Percentiles rank a stretch among this genome's conserved stretches.
phyloP scores from a whole-genome alignment of 441 rosid species.

The Aleurites moluccanus region DNA sequence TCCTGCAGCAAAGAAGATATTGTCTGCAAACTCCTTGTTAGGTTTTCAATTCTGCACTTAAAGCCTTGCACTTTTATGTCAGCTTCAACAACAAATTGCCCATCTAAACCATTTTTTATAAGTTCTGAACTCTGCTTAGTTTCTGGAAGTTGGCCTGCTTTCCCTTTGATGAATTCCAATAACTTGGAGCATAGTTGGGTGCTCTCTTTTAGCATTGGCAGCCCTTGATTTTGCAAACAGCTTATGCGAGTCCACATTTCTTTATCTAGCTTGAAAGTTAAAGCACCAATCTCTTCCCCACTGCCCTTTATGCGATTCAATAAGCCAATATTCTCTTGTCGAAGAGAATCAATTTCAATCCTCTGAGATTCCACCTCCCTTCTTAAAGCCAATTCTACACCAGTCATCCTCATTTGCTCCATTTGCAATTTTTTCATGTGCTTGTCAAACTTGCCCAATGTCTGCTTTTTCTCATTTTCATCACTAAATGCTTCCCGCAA shows the following conservation, averaged over 20 bases:
- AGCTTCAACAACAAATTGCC: constrained; percentile 70
- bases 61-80: constrained; percentile 72
- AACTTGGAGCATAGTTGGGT: constrained; percentile 55
- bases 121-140: constrained; percentile 37
- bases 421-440: constrained; percentile 53
- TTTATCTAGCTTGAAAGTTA: constrained; percentile 68
- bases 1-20: constrained; percentile 59
- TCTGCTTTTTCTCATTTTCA: constrained; percentile 47
- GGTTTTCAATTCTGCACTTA: constrained; percentile 67
- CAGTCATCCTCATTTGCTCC: constrained; percentile 88
- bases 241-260: constrained; percentile 61
- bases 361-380: constrained; percentile 66
- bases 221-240: constrained; percentile 80
- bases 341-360: constrained; percentile 74
- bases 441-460: constrained; percentile 48
- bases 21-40: constrained; percentile 75
- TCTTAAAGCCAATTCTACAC: constrained; percentile 75
- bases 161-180: constrained; percentile 66
- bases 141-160: constrained; percentile 47
- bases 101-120: constrained; percentile 49
- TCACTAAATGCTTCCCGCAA: constrained; percentile 54
- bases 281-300: constrained; percentile 47
- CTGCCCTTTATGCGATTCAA: constrained; percentile 70
- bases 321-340: constrained; percentile 74
- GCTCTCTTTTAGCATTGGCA: constrained; percentile 67